phyloP scores from a whole-genome alignment of 1,284 basidiomycete species.

The Caloboletus firmus region DNA sequence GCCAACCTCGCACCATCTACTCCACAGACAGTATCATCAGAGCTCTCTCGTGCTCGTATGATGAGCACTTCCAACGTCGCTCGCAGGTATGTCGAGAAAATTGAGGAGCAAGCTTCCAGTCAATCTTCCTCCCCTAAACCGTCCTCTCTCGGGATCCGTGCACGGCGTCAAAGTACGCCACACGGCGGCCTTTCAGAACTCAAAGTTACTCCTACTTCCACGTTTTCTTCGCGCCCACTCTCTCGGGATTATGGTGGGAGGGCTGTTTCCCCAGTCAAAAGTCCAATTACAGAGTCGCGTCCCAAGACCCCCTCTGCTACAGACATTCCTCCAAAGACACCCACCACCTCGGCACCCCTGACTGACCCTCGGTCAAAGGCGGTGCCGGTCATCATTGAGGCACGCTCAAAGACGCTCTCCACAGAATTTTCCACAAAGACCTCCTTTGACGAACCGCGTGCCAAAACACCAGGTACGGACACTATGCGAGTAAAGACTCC shows the following conservation, averaged over 20 bases:
- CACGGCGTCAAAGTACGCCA: constrained; percentile 40
- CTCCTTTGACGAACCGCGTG: constrained; percentile 22
- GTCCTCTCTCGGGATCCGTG: constrained; percentile 25
- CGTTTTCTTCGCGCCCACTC: constrained; percentile 30
- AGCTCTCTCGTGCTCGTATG: constrained; percentile 32
- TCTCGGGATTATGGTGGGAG: constrained; percentile 20
- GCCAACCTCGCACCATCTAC: background rate
- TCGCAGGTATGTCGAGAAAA: constrained; percentile 39
- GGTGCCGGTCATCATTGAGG: constrained; percentile 12
- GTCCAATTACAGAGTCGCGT: constrained; percentile 15
- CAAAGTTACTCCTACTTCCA: constrained; percentile 41
- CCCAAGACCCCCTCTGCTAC: constrained; percentile 17
- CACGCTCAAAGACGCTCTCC: constrained; percentile 27
- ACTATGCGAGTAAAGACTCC: constrained; percentile 17
- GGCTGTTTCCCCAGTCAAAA: constrained; percentile 13
- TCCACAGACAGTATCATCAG: constrained; percentile 10
- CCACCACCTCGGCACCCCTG: constrained; percentile 8
- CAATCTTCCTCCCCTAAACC: constrained; percentile 20
- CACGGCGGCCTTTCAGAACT: constrained; percentile 29
- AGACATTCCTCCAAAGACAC: constrained; percentile 17
- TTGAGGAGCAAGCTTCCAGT: constrained; percentile 27
- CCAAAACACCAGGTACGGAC: constrained; percentile 22
- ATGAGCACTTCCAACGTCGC: constrained; percentile 38
- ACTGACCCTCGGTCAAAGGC: constrained; percentile 17
- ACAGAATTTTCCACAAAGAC: constrained; percentile 15